A percentile compares a stretch with the other conserved stretches of the same genome.
Evolutionary conservation across 257 asterid species (phyloP).

Genomic region (Eustoma russellianum): DNA sequence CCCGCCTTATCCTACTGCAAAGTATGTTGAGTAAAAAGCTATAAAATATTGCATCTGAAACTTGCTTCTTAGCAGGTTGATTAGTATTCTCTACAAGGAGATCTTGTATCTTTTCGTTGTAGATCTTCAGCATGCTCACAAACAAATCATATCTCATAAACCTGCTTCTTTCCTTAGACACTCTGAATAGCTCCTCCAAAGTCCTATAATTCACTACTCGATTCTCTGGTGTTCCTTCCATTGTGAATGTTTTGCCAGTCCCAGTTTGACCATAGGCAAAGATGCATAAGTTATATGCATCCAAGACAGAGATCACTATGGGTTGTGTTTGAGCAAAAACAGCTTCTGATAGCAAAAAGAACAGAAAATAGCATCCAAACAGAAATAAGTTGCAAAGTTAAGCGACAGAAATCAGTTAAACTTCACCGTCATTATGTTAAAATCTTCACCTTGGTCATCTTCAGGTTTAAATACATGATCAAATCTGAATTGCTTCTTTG

Average conservation of each 20-base stretch:
- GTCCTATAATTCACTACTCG: constrained; percentile 92
- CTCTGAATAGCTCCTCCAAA: constrained; percentile 66
- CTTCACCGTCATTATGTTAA: not conserved
- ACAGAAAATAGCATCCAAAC: constrained; percentile 4
- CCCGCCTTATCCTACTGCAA: not conserved
- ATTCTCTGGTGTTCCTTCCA: constrained; percentile 93
- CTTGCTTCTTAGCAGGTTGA: constrained; percentile 84
- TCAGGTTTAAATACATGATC: constrained; percentile 78
- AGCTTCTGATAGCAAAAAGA: constrained; percentile 42
- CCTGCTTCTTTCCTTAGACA: constrained; percentile 57
- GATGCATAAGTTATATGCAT: constrained; percentile 91
- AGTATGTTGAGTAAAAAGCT: constrained; percentile 4
- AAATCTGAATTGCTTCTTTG: constrained; percentile 70
- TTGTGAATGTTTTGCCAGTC: constrained; percentile 69
- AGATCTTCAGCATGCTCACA: constrained; percentile 97
- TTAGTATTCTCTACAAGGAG: constrained; percentile 67
- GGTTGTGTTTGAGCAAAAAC: constrained; percentile 74
- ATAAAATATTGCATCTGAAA: constrained; percentile 7
- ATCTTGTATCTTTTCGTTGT: constrained; percentile 94
- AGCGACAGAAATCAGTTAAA: not conserved
- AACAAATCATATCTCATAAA: constrained; percentile 58
- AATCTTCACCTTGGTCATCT: constrained; percentile 61
- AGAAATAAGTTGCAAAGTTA: not conserved
- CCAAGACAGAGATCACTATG: constrained; percentile 83
- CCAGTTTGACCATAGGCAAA: constrained; percentile 97